Evolutionary conservation across 2,329 filamentous ascomycete species (phyloP).

Genomic region (Talaromyces sp.): DNA sequence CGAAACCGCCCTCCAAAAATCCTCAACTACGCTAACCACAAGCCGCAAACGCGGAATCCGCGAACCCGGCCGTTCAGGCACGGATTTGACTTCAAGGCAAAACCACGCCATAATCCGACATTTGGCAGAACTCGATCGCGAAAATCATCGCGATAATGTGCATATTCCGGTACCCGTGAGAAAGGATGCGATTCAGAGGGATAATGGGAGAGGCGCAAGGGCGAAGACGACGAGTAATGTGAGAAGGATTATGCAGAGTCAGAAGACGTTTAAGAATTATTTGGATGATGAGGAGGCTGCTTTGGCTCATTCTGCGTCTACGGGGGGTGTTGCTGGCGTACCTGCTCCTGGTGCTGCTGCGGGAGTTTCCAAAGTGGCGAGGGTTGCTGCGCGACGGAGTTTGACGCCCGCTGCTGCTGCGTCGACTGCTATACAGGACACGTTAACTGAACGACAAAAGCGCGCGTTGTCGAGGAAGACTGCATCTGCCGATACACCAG

Average conservation of each 20-base stretch:
- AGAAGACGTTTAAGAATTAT: slow-evolving; percentile 52
- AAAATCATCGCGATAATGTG: slow-evolving; percentile 67
- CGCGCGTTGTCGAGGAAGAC: slow-evolving; percentile 21
- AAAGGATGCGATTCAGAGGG: slow-evolving; percentile 40
- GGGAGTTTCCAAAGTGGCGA: slow-evolving; percentile 13
- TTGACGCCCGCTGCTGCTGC: slow-evolving; percentile 3
- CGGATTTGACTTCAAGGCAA: slow-evolving; percentile 74
- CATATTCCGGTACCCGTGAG: slow-evolving; percentile 67
- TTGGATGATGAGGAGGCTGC: slow-evolving; percentile 53
- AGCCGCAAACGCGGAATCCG: slow-evolving; percentile 70
- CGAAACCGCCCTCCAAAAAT: slow-evolving; percentile 63
- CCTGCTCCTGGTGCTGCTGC: background rate
- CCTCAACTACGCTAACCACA: slow-evolving; percentile 51
- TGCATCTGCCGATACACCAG: slow-evolving; percentile 16
- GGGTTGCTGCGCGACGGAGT: slow-evolving; percentile 12
- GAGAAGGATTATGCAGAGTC: slow-evolving; percentile 48
- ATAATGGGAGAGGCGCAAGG: slow-evolving; percentile 29
- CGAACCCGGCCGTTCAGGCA: slow-evolving; percentile 53
- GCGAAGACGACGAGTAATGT: slow-evolving; percentile 49
- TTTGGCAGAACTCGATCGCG: slow-evolving; percentile 76
- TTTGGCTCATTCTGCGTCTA: slow-evolving; percentile 12
- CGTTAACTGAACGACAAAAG: slow-evolving; percentile 25
- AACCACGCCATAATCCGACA: slow-evolving; percentile 79
- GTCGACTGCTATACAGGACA: background rate
- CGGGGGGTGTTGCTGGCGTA: background rate